Conservation (phyloP, 352 stramenopile genomes). For the Peronospora tabacina region DNA sequence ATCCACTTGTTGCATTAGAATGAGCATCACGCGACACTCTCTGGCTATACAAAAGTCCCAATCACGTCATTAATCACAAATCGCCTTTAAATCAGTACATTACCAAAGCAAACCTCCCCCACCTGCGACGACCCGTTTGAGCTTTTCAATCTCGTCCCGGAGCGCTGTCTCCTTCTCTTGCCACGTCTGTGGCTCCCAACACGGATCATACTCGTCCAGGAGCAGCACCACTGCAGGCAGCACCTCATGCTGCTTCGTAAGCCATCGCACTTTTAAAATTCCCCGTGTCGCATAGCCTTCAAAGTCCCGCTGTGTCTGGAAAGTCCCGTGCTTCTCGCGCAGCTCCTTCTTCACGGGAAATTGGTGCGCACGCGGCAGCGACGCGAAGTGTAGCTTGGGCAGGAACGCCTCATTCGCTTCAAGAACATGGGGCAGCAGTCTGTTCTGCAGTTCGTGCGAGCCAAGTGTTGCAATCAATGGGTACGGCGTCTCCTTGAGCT, state of each 20-base stretch:
- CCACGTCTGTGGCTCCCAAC: constrained; percentile 66
- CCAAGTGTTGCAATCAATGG: constrained; percentile 76
- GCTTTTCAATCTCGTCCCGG: constrained; percentile 66
- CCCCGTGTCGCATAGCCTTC: constrained; percentile 62
- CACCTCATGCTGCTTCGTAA: constrained; percentile 84
- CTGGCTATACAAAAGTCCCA: constrained; percentile 27
- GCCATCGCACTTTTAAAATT: constrained; percentile 70
- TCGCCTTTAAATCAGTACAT: too few relatives aligned
- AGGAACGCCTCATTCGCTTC: constrained; percentile 79
- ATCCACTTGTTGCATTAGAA: constrained; percentile 77
- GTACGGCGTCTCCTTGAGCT: constrained; percentile 85
- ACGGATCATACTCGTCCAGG: constrained; percentile 81
- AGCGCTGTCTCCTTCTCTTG: constrained; percentile 55
- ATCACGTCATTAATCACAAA: background rate
- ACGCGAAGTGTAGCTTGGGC: constrained; percentile 67
- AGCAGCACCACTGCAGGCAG: constrained; percentile 72
- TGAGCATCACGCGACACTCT: constrained; percentile 70
- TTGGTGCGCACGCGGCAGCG: constrained; percentile 61
- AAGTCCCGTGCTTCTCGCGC: constrained; percentile 77
- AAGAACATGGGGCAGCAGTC: constrained; percentile 58
- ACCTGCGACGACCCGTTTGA: constrained; percentile 52
- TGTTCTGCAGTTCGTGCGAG: constrained; percentile 63
- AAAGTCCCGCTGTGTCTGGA: constrained; percentile 79
- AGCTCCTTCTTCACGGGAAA: constrained; percentile 81
- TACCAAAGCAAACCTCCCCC: background rate